Conservation (phyloP, 1,284 basidiomycete species). For the Austroboletus novae-zelandiae region DNA sequence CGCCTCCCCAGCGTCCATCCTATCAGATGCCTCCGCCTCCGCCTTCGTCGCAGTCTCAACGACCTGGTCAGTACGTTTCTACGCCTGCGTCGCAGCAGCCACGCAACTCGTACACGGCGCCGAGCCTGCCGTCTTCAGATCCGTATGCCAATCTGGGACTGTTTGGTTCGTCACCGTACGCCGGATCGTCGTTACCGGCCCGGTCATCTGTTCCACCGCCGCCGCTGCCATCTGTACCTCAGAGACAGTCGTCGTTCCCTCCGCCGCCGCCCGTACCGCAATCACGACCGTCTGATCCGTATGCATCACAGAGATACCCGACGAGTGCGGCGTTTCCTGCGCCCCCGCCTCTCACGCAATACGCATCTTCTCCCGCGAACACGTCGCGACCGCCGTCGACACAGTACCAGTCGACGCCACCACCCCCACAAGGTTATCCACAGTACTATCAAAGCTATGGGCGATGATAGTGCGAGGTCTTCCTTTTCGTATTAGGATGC, state of each 20-base stretch:
- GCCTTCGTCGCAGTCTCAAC: slow-evolving; percentile 34
- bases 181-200: slow-evolving; percentile 9
- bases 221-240: slow-evolving; percentile 27
- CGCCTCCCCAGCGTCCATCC: slow-evolving; percentile 27
- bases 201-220: slow-evolving; percentile 27
- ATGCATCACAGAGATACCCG: slow-evolving; percentile 25
- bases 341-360: slow-evolving; percentile 29
- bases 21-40: slow-evolving; percentile 24
- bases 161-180: slow-evolving; percentile 35
- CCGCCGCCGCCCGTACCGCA: slow-evolving; percentile 31
- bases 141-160: slow-evolving; percentile 53
- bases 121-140: slow-evolving; percentile 37
- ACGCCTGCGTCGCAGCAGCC: slow-evolving; percentile 39
- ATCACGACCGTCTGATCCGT: slow-evolving; percentile 23
- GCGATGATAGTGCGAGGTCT: slow-evolving; percentile 14
- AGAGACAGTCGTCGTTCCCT: slow-evolving; percentile 20
- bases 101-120: slow-evolving; percentile 33
- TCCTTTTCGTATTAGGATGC: too few relatives aligned
- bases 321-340: slow-evolving; percentile 29
- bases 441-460: slow-evolving; percentile 28
- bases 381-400: slow-evolving; percentile 8
- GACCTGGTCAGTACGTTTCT: slow-evolving; percentile 30
- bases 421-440: slow-evolving; percentile 29
- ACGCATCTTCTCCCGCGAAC: slow-evolving; percentile 16
- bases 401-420: slow-evolving; percentile 29